Base-by-base conservation (phyloP, 108 stramenopile species). In the Skeletonema grethae region DNA sequence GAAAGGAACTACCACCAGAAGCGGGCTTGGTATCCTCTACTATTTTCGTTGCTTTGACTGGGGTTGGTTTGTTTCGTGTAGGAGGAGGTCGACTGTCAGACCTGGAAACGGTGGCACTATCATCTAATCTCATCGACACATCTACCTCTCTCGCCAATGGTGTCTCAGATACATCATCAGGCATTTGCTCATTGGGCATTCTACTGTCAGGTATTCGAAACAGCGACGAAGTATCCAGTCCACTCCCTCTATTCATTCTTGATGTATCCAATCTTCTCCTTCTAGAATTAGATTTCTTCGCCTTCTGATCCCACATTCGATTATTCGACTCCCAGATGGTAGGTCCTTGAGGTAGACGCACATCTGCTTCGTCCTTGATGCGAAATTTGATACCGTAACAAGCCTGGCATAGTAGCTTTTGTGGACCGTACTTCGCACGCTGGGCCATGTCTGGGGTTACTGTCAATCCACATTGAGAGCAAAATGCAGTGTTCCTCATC, bases 321-420 rank as follows among this genome's bases (percentile, higher is more conserved):
- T 39, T 39, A 39, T 28, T 28, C 25, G 38, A 11, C 10, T 39
- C 38, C 38, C 38, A 39, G 10, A 39, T 11, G 38, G 38, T 10
- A 39, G 38, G 43, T 50, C 22, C 60, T 25, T 13, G 15, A 43
- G 28, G 12, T 60, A 59, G 34, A 12, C 78, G 70, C 7, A 65
- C 25, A 41, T 62, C 48, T 2, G 78, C 78, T 39, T 79, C 78
- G n/a, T 67, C 39, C 22, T 29, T 55, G 4, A 60, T 1, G 30
- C 76, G 69, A 48, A 79, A 72, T 35, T 57, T 55, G n/a, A 32
- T 3, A 9, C 70, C 71, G 30, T 79, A 63, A 45, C 78, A 79
- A 41, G 78, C 78, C 29, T 66, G 63, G 38, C 77, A 78, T 30
- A 59, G 57, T 35, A 74, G 18, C n/a, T 29, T 57, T 10, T 39